A percentile compares a stretch with the other conserved stretches of the same genome.
These are phyloP conservation scores for Eremothecium cymbalariae DNA, from an alignment of 1,139 yeast genomes.

Conservation along the genomic window DNA sequence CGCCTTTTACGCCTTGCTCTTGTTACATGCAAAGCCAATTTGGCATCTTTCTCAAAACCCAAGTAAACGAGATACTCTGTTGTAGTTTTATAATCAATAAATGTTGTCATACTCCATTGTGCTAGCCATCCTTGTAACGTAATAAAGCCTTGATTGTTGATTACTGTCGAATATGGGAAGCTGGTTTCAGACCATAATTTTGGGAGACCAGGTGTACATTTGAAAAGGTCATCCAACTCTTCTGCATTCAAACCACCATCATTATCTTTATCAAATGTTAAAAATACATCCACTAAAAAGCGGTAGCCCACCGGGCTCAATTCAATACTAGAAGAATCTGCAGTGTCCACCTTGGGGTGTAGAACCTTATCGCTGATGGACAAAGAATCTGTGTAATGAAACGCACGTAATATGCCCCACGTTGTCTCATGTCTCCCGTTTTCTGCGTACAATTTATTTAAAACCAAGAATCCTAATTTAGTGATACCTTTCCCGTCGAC, in stretches of 20 bases:
- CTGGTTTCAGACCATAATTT: conserved; percentile 74
- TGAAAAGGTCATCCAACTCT: conserved; percentile 61
- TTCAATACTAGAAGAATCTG: conserved; percentile 74
- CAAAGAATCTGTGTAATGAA: conserved; percentile 84
- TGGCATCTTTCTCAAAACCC: conserved; percentile 56
- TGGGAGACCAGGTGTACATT: conserved; percentile 92
- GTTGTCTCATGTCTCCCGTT: conserved; percentile 91
- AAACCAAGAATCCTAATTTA: conserved; percentile 62
- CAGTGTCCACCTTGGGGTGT: conserved; percentile 71
- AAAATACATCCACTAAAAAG: conserved; percentile 80
- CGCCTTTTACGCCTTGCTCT: conserved; percentile 64
- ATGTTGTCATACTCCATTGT: conserved; percentile 96
- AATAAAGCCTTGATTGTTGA: conserved; percentile 82
- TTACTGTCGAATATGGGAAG: conserved; percentile 80
- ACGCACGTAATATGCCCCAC: conserved; percentile 86
- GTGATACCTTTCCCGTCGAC: conserved; percentile 49
- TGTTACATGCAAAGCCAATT: conserved; percentile 69
- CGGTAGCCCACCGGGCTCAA: conserved; percentile 89
- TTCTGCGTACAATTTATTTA: conserved; percentile 78
- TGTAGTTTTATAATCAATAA: conserved; percentile 72
- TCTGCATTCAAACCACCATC: conserved; percentile 83
- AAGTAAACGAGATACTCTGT: conserved; percentile 81
- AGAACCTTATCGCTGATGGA: conserved; percentile 73
- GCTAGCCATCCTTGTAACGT: conserved; percentile 97
- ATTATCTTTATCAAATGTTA: conserved; percentile 83